Evolutionary conservation across 108 stramenopile species (phyloP), one percentile per base, ranked within the genome.

Genomic region (Nannochloropsis gaditana): DNA sequence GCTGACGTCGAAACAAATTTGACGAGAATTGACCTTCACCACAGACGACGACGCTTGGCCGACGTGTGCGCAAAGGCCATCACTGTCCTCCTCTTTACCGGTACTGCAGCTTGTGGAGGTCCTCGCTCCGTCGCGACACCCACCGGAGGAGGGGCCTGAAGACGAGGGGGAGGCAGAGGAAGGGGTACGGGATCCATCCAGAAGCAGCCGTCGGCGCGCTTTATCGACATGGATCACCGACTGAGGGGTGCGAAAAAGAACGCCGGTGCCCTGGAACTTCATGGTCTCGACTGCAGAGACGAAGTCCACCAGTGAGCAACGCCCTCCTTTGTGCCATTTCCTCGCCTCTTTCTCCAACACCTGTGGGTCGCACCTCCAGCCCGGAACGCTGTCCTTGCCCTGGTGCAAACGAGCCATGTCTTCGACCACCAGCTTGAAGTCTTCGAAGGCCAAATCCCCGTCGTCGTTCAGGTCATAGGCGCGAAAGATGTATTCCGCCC

Each of bases 401-500:
- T 73, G 59, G 19, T 73, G 59, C 59, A 73, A n/a, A 15, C 59
- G 15, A n/a, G 59, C 59, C 59, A 73, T 73, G 8, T 73, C 59
- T n/a, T 73, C 59, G 19, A 73, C n/a, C 59, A 73, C 59, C n/a
- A 73, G n/a, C n/a, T 73, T 73, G 59, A 73, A 73, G n/a, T 73
- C 59, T 73, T 73, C 19, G n/a, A 73, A 73, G 59, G 59, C 59
- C 59, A 73, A 73, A n/a, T 73, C 59, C 15, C 59, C 59, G n/a
- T 73, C 59, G 0, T 73, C n/a, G 59, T 73, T n/a, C n/a, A 73
- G n/a, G n/a, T 73, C 59, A 8, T 73, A 73, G 6, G 59, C 59
- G 19, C 59, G 59, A n/a, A 73, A 73, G 59, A 73, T 73, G n/a
- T 2, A 73, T 8, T 73, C 59, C 3, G 59, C 59, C 15, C 59